phyloP scores from a whole-genome alignment of 73 alveolate genomes.

The Strombidium stylifer region DNA sequence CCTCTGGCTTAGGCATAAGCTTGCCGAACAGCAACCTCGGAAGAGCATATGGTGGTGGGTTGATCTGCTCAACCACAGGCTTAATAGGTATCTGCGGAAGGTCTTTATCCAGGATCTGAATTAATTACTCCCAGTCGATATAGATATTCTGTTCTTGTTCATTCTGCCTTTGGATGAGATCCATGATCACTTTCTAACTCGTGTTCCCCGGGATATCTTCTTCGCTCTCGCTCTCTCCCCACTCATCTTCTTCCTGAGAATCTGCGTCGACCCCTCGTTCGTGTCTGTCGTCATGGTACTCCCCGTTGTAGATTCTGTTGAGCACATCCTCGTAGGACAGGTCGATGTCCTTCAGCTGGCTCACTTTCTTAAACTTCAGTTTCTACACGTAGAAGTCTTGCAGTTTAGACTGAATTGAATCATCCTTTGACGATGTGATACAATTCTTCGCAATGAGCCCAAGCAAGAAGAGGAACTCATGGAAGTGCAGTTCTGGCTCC shows the following conservation, averaged over 20 bases:
- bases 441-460: conserved; percentile 59
- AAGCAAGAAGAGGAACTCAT: conserved; percentile 49
- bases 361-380: conserved; percentile 32
- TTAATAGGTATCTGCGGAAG: conserved; percentile 76
- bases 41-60: conserved; percentile 79
- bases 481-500: conserved; percentile 64
- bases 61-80: conserved; percentile 67
- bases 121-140: conserved; percentile 53
- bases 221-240: not conserved
- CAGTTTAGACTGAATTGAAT: conserved; percentile 33
- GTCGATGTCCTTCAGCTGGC: not conserved
- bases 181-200: conserved; percentile 2
- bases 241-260: conserved; percentile 40
- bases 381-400: conserved; percentile 55
- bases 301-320: not conserved
- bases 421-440: conserved; percentile 45
- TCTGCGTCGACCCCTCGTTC: conserved; percentile 17
- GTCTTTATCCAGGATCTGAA: conserved; percentile 50
- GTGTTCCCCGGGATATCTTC: conserved; percentile 8
- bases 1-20: conserved; percentile 57
- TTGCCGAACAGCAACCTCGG: conserved; percentile 60
- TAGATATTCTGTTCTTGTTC: conserved; percentile 53
- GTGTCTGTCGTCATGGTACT: not conserved
- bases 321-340: conserved; percentile 14
- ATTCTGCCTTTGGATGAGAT: conserved; percentile 43